A percentile compares a stretch with the other conserved stretches of the same genome.
These are phyloP conservation scores for Cnidoscolus chayamansa DNA, from an alignment of 441 rosid genomes.

Conservation along the genomic window DNA sequence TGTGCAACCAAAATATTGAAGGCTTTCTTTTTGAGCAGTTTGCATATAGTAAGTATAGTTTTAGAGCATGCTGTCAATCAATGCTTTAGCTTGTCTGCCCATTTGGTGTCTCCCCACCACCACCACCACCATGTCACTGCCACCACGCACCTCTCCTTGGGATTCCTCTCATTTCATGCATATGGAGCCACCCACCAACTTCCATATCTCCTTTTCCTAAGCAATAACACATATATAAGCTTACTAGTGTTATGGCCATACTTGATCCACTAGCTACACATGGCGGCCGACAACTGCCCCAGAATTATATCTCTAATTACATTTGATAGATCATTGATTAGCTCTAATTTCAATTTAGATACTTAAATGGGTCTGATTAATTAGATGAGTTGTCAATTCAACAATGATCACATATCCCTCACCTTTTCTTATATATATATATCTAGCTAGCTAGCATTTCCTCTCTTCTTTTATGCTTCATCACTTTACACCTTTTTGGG, in stretches of 20 bases:
- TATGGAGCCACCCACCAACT: not conserved
- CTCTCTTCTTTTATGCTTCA: not conserved
- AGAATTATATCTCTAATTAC: not conserved
- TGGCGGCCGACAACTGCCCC: not conserved
- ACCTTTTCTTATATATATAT: not conserved
- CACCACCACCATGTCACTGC: not conserved
- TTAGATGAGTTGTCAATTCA: conserved; percentile 17
- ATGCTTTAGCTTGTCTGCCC: conserved; percentile 9
- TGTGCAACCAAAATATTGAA: not conserved
- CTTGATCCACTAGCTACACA: not conserved
- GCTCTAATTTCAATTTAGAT: not conserved
- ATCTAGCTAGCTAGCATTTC: not conserved
- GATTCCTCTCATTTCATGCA: too few relatives aligned
- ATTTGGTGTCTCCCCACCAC: conserved; percentile 6
- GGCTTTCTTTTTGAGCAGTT: not conserved
- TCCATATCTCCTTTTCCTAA: too few relatives aligned
- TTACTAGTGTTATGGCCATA: not conserved
- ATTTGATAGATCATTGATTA: too few relatives aligned
- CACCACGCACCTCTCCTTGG: not conserved
- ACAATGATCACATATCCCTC: not conserved
- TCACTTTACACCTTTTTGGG: not conserved
- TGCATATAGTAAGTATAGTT: not conserved
- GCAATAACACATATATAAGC: too few relatives aligned
- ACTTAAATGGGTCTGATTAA: not conserved
- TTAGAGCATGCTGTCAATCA: not conserved